These are phyloP conservation scores for Protoeuglena noctilucae DNA, from an alignment of 139 green algal genomes.

Conservation along the genomic window DNA sequence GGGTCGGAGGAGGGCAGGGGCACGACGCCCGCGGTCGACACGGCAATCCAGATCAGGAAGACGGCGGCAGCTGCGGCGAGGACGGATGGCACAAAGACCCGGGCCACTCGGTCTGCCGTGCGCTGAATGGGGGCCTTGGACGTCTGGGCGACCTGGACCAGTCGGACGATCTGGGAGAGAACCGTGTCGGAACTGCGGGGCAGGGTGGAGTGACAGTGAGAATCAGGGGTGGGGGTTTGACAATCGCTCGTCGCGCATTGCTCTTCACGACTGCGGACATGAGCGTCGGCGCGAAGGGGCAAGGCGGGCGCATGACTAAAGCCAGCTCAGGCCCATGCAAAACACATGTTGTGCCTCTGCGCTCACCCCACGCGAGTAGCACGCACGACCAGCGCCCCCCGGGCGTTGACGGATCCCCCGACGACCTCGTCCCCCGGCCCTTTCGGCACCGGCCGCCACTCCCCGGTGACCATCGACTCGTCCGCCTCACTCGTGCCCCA, in stretches of 20 bases:
- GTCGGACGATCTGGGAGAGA: conserved; percentile 78
- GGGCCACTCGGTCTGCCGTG: conserved; percentile 65
- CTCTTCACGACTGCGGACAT: too few relatives aligned
- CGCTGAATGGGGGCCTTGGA: conserved; percentile 88
- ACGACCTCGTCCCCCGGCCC: conserved; percentile 42
- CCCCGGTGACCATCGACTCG: conserved; percentile 93
- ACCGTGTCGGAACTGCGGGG: conserved; percentile 62
- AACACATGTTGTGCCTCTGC: too few relatives aligned
- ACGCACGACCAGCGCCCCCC: conserved; percentile 35
- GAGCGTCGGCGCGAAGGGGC: too few relatives aligned
- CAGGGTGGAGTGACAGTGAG: too few relatives aligned
- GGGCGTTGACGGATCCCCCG: conserved; percentile 80
- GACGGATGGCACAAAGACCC: conserved; percentile 79
- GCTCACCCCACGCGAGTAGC: conserved; percentile 22
- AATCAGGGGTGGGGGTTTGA: too few relatives aligned
- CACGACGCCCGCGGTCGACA: background rate
- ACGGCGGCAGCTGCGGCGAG: conserved; percentile 19
- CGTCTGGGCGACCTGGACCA: conserved; percentile 88
- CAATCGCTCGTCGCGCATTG: too few relatives aligned
- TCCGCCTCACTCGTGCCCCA: conserved; percentile 67
- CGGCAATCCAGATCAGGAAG: too few relatives aligned
- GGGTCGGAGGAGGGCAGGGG: conserved; percentile 29
- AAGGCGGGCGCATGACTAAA: too few relatives aligned
- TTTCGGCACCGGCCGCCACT: conserved; percentile 59
- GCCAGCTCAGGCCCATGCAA: too few relatives aligned